These are phyloP conservation scores for Orbilia brochopaga DNA, from an alignment of 2,329 filamentous ascomycete genomes.

Conservation along the genomic window DNA sequence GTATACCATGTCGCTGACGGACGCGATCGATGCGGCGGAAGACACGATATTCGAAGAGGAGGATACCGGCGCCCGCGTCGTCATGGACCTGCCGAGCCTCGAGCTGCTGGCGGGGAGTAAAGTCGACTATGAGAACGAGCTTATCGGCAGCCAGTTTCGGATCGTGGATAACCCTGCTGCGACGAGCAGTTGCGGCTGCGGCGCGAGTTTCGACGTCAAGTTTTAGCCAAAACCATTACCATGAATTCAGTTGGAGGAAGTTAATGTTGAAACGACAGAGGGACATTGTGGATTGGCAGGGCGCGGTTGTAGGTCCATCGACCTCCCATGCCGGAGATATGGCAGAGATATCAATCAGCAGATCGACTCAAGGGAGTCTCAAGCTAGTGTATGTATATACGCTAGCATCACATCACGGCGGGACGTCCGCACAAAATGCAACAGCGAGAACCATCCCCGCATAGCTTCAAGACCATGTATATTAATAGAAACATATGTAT, in stretches of 20 bases:
- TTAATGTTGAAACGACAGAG: too few species aligned
- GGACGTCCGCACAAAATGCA: too few species aligned
- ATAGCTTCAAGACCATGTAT: conserved; percentile 7
- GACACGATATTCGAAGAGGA: conserved; percentile 84
- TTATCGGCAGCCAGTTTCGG: conserved; percentile 95
- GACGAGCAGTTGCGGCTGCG: conserved; percentile 93
- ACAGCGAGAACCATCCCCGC: neutral
- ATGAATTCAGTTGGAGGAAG: too few species aligned
- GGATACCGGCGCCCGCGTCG: conserved; percentile 74
- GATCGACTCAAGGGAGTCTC: too few species aligned
- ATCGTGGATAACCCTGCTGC: conserved; percentile 91
- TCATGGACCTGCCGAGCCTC: conserved; percentile 85
- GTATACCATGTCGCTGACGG: conserved; percentile 86
- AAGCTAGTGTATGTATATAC: too few species aligned
- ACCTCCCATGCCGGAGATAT: neutral
- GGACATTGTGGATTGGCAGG: too few species aligned
- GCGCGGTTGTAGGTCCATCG: neutral
- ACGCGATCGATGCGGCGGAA: conserved; percentile 71
- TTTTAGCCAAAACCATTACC: conserved; percentile 60
- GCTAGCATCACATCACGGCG: too few species aligned
- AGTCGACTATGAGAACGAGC: conserved; percentile 93
- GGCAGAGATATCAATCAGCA: too few species aligned
- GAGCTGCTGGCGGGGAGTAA: conserved; percentile 91
- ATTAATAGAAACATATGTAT: neutral
- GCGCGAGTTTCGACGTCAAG: conserved; percentile 96